Conservation (phyloP, 2,329 filamentous ascomycete species). For the Venturia nashicola region DNA sequence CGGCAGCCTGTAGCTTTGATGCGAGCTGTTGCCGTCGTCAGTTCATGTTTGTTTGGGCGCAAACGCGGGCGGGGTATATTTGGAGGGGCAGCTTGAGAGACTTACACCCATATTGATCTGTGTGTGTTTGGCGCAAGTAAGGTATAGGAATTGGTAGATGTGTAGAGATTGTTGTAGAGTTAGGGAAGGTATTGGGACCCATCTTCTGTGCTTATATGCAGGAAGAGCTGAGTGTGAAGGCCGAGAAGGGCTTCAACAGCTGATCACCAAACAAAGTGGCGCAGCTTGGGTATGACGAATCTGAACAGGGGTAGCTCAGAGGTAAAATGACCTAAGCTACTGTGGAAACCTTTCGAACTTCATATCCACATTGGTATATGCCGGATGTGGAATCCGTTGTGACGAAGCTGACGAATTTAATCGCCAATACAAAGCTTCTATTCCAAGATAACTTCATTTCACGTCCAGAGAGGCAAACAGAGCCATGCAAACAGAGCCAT, state of each 20-base stretch:
- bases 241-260: not conserved
- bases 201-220: not conserved
- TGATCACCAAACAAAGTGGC: not conserved
- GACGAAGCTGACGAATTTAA: too few relatives aligned
- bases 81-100: not conserved
- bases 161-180: not conserved
- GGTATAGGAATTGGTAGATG: not conserved
- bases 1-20: constrained; percentile 10
- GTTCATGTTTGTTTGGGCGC: not conserved
- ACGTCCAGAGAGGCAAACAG: too few relatives aligned
- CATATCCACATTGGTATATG: too few relatives aligned
- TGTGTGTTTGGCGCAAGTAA: not conserved
- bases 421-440: too few relatives aligned
- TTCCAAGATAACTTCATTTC: too few relatives aligned
- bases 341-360: too few relatives aligned
- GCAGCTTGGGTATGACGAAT: not conserved
- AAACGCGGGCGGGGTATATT: not conserved
- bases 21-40: constrained; percentile 4
- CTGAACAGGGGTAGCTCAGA: not conserved
- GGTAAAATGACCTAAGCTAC: too few relatives aligned
- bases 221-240: not conserved
- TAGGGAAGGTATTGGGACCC: too few relatives aligned
- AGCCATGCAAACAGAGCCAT: too few relatives aligned
- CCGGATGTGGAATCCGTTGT: too few relatives aligned
- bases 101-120: not conserved